Conservation (phyloP, 2,329 filamentous ascomycete genomes). For the Pestalotiopsis fici region DNA sequence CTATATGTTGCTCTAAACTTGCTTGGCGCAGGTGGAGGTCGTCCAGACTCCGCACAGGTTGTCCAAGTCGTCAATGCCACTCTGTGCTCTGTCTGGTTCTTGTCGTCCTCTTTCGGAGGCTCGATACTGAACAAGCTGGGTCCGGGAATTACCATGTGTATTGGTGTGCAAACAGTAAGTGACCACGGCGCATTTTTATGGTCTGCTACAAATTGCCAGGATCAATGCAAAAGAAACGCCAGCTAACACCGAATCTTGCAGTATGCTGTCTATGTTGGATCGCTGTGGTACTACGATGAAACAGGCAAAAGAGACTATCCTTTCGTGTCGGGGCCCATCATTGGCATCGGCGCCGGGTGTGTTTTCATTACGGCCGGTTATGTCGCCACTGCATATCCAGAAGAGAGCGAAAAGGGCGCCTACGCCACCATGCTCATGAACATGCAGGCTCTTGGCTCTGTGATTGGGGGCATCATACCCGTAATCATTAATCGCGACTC, state of each 20-base stretch:
- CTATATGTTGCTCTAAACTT: slow-evolving; percentile 12
- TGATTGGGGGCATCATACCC: slow-evolving; percentile 28
- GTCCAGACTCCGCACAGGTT: slow-evolving; percentile 23
- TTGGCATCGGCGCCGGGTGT: slow-evolving; percentile 30
- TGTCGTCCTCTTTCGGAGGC: slow-evolving; percentile 25
- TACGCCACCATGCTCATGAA: slow-evolving; percentile 30
- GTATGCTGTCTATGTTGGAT: slow-evolving; percentile 28
- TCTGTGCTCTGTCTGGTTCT: slow-evolving; percentile 28
- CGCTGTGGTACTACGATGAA: slow-evolving; percentile 28
- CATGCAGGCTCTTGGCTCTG: slow-evolving; percentile 28
- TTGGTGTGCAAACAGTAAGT: slow-evolving; percentile 18
- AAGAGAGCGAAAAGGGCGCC: slow-evolving; percentile 30
- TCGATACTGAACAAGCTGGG: slow-evolving; percentile 26
- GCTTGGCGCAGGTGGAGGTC: slow-evolving; percentile 27
- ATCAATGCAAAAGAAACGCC: too few relatives aligned
- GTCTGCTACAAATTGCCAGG: too few relatives aligned
- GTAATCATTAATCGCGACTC: slow-evolving; percentile 25
- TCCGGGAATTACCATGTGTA: slow-evolving; percentile 19
- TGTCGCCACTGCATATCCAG: slow-evolving; percentile 31
- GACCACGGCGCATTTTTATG: too few relatives aligned
- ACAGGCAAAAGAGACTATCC: slow-evolving; percentile 24
- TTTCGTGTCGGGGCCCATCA: slow-evolving; percentile 21
- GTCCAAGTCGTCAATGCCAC: slow-evolving; percentile 27
- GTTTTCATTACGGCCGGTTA: slow-evolving; percentile 32
- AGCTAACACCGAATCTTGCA: background rate